These are phyloP conservation scores for Malassezia brasiliensis DNA, from an alignment of 1,284 basidiomycete species.

Conservation along the genomic window DNA sequence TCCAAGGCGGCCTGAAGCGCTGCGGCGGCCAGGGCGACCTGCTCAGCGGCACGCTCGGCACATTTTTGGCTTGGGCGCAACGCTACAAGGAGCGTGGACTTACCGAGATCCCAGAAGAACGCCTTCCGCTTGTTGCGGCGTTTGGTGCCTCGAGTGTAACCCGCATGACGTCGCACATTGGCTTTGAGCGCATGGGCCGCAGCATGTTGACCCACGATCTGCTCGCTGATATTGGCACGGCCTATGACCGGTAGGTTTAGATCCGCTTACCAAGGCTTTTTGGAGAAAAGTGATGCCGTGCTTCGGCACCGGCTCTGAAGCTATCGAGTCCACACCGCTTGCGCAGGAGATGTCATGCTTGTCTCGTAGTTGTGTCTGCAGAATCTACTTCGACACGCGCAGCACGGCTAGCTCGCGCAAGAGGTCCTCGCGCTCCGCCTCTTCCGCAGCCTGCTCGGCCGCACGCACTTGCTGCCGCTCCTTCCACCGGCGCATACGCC, in stretches of 20 bases:
- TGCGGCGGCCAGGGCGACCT: slow-evolving; percentile 95
- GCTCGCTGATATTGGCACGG: slow-evolving; percentile 48
- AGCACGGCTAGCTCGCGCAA: slow-evolving; percentile 35
- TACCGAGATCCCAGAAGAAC: slow-evolving; percentile 1
- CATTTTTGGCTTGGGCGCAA: slow-evolving; percentile 85
- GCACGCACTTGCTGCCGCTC: slow-evolving; percentile 20
- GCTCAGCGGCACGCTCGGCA: slow-evolving; percentile 72
- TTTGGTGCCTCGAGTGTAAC: slow-evolving; percentile 82
- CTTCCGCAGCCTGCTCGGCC: slow-evolving; percentile 14
- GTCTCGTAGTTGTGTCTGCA: too few relatives aligned
- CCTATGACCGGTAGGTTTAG: slow-evolving; percentile 38
- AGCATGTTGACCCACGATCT: slow-evolving; percentile 84
- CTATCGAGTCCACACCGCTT: too few relatives aligned
- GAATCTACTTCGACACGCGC: slow-evolving; percentile 17
- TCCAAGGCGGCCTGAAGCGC: slow-evolving; percentile 72
- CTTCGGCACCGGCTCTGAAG: too few relatives aligned
- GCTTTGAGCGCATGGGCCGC: slow-evolving; percentile 66
- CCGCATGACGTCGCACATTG: slow-evolving; percentile 64
- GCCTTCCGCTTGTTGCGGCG: slow-evolving; percentile 70
- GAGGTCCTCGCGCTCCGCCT: slow-evolving; percentile 18
- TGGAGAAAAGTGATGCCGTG: not conserved
- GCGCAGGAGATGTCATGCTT: too few relatives aligned
- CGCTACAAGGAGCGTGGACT: slow-evolving; percentile 75
- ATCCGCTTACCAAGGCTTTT: not conserved
- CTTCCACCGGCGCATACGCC: slow-evolving; percentile 39